Percentiles rank a stretch among this genome's conserved stretches.
Conservation (phyloP, 1,284 basidiomycete species). For the Caloboletus firmus region DNA sequence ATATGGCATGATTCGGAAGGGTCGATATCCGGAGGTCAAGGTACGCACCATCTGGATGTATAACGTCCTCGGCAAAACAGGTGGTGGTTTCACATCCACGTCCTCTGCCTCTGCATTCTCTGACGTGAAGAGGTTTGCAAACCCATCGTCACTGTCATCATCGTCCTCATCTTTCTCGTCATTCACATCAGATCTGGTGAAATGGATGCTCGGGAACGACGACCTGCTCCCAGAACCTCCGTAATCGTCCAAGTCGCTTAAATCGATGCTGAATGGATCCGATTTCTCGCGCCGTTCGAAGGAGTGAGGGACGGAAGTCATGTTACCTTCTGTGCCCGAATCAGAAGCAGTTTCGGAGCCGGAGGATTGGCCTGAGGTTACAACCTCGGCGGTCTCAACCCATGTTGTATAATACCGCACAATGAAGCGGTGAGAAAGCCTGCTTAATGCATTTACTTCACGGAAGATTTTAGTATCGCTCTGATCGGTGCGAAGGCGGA, state of each 20-base stretch:
- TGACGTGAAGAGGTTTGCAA: constrained; percentile 39
- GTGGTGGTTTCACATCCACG: constrained; percentile 33
- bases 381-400: constrained; percentile 65
- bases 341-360: constrained; percentile 42
- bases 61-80: constrained; percentile 59
- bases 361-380: constrained; percentile 48
- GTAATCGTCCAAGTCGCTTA: constrained; percentile 58
- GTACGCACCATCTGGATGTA: constrained; percentile 85
- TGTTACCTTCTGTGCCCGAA: constrained; percentile 44
- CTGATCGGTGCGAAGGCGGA: constrained; percentile 76
- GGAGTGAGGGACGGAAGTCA: constrained; percentile 53
- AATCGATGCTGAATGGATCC: constrained; percentile 57
- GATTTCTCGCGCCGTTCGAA: constrained; percentile 36
- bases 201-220: constrained; percentile 81
- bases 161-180: constrained; percentile 45
- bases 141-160: constrained; percentile 39
- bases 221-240: constrained; percentile 50
- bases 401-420: constrained; percentile 89
- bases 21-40: neutral
- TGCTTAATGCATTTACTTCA: constrained; percentile 87
- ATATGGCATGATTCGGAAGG: neutral
- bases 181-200: constrained; percentile 45
- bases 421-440: constrained; percentile 86
- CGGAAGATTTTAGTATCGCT: constrained; percentile 88
- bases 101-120: constrained; percentile 34